phyloP scores from a whole-genome alignment of 768 basidiomycete genomes.

The Lentinula detonsa region DNA sequence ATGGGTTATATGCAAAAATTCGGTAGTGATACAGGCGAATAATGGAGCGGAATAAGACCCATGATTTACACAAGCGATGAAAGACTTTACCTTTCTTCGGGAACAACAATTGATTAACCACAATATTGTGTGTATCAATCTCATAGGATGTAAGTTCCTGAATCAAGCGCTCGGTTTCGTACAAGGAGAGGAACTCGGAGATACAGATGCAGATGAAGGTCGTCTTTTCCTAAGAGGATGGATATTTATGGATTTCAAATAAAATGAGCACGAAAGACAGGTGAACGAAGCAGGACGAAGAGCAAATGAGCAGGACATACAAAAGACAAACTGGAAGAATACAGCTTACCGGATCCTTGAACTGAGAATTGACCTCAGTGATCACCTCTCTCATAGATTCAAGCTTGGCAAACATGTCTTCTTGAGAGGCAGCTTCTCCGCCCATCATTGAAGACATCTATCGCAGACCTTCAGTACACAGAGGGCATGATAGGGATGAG shows the following conservation, averaged over 20 bases:
- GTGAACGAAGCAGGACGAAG: no score
- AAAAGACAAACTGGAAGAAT: neutral
- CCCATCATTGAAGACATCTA: conserved; percentile 98
- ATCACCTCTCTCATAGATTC: conserved; percentile 97
- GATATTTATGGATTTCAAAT: neutral
- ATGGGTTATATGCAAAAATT: neutral
- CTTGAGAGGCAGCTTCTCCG: conserved; percentile 81
- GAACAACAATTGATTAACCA: conserved; percentile 95
- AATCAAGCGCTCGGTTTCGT: conserved; percentile 97
- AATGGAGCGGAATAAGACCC: no score
- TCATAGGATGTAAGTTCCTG: conserved; percentile 93
- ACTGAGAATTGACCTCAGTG: conserved; percentile 97
- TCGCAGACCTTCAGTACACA: neutral
- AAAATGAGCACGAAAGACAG: neutral
- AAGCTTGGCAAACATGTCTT: conserved; percentile 98
- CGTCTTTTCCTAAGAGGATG: conserved; percentile 81
- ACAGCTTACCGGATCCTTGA: conserved; percentile 88
- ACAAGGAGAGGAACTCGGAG: conserved; percentile 95
- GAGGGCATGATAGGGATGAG: neutral
- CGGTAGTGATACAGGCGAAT: neutral
- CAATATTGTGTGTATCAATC: conserved; percentile 98
- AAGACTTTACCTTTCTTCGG: conserved; percentile 72
- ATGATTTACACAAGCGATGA: no score
- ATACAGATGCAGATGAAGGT: conserved; percentile 99
- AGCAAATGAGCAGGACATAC: neutral